Base-by-base conservation (phyloP, 441 rosid genomes). In the Flueggea neowawraea region DNA sequence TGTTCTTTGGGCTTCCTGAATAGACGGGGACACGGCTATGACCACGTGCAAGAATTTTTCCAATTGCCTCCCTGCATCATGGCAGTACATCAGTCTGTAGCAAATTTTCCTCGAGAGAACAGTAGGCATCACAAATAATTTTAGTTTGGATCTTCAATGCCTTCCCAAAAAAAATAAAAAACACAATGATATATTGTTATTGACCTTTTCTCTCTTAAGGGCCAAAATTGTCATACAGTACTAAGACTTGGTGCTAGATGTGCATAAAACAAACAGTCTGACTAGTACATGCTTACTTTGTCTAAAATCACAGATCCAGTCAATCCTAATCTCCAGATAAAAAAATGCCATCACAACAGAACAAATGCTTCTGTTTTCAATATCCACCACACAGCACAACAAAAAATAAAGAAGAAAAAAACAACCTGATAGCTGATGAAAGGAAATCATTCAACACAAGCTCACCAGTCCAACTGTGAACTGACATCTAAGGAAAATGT, bases 11-110 rank as follows among this genome's bases (percentile, higher is more conserved):
- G 74, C 74, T 87, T 64, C 92, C 96, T 2, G 93, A 76, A 76
- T 85, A 90, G 57, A 93, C 95, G 61, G 98, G 98, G 48, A 93
- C 96, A 10, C 98, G 85, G 67, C 98, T 93, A 52, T 93, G 98
- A 57, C 98, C 98, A 43, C 97, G 85, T 59, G 98, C 97, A 28
- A 88, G 90, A 74, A 93, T 76, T 80, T 88, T 93, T 48, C 96
- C 98, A 78, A 93, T 88, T 57, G 98, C 97, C 72, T 93, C 98
- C 98, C 98, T 93, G 72, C 50, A 16, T 50, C 63, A 48, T 22
- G 47, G 55, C 36, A 61, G 61, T 47, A 22, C 68, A 65, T 61
- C 36, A 55, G 45, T 48, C 31, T 31, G 44, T 16, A 43, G 17
- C 17, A 17, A 14, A 51, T 12, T 14, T 51, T 12, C 17, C 15